Conservation (phyloP, 2,329 filamentous ascomycete species). For the Botryotinia calthae region DNA sequence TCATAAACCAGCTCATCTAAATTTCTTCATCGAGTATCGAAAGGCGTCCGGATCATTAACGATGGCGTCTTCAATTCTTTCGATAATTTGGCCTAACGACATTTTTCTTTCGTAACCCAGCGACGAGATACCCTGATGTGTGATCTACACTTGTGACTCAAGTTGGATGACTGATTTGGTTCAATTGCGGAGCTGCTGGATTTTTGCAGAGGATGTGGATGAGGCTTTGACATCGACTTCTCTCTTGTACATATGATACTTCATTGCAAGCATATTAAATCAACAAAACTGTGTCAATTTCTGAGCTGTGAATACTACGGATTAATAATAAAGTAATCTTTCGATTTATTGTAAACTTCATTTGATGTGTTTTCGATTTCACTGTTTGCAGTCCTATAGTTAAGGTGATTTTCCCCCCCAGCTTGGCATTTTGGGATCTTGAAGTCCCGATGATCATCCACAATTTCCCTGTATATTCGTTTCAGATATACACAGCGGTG, state of each 20-base stretch:
- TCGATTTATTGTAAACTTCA: neutral
- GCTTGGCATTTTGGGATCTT: neutral
- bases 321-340: conserved; percentile 5
- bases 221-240: conserved; percentile 20
- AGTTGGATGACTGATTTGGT: conserved; percentile 20
- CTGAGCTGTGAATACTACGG: conserved; percentile 5
- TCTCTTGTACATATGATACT: conserved; percentile 22
- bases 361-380: too few relatives aligned
- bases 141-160: conserved; percentile 30
- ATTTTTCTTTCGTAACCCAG: conserved; percentile 28
- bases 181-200: conserved; percentile 15
- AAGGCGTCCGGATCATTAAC: conserved; percentile 25
- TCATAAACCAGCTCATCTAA: conserved; percentile 34
- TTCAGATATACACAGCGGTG: neutral
- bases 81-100: conserved; percentile 31
- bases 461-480: neutral
- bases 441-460: neutral
- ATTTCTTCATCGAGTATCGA: conserved; percentile 28
- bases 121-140: conserved; percentile 28
- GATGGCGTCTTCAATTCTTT: conserved; percentile 25
- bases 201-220: conserved; percentile 21
- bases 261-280: conserved; percentile 16
- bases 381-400: neutral
- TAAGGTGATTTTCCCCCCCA: neutral
- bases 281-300: neutral